Evolutionary conservation across 495 filamentous ascomycete species (phyloP).

Genomic region (Sphaerosporella brunnea): DNA sequence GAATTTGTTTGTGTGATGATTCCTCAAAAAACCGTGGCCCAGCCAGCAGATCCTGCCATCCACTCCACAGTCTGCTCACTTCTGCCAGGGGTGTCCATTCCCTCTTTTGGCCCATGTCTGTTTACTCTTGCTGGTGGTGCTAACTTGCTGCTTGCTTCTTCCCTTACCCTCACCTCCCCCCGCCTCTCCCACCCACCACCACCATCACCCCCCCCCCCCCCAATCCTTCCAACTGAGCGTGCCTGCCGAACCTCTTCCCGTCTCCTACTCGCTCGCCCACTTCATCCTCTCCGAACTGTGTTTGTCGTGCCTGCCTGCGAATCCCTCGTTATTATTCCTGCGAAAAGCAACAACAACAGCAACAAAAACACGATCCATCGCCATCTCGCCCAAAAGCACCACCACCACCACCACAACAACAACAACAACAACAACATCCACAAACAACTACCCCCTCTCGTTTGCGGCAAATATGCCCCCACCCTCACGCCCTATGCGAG

Average conservation of each 20-base stretch:
- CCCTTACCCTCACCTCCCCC: neutral
- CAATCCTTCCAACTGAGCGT: neutral
- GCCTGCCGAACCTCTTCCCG: neutral
- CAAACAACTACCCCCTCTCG: neutral
- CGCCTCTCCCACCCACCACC: neutral
- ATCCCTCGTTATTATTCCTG: too few species aligned
- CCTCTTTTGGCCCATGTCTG: neutral
- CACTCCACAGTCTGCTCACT: neutral
- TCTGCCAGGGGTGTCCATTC: neutral
- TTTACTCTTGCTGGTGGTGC: neutral
- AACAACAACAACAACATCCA: neutral
- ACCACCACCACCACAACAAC: neutral
- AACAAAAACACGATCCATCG: neutral
- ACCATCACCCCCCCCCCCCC: neutral
- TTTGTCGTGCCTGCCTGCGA: too few species aligned
- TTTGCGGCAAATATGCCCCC: constrained; percentile 13
- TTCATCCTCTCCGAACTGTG: neutral
- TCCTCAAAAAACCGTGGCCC: neutral
- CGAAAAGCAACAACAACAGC: neutral
- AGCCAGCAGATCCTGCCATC: neutral
- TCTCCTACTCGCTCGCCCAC: neutral
- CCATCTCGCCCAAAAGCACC: too few species aligned
- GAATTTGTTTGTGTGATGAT: too few species aligned
- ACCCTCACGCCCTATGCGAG: constrained; percentile 12
- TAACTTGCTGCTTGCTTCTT: neutral